These are phyloP conservation scores for Plasmodium fragile DNA, from an alignment of 169 alveolate species.

Conservation along the genomic window DNA sequence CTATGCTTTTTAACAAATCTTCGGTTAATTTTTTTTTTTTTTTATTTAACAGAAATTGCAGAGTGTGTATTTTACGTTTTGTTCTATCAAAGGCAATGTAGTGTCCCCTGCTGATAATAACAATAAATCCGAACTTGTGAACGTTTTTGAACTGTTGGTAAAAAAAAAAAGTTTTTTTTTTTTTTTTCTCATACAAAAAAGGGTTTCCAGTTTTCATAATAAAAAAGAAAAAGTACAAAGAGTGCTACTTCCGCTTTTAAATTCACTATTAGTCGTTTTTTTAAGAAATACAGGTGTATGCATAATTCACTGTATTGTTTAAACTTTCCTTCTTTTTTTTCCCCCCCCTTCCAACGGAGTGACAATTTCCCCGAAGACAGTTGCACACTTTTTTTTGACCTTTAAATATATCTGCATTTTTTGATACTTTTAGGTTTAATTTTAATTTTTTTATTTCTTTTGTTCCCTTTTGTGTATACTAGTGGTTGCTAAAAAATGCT, in stretches of 20 bases:
- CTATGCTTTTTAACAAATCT: constrained; percentile 4
- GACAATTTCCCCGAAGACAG: background rate
- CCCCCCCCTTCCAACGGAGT: background rate
- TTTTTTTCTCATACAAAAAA: constrained; percentile 20
- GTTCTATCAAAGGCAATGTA: constrained; percentile 15
- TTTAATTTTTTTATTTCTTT: background rate
- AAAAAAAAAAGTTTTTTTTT: background rate
- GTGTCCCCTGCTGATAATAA: background rate
- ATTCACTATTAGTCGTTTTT: background rate
- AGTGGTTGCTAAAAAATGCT: background rate
- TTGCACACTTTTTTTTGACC: constrained; percentile 12
- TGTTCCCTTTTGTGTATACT: background rate
- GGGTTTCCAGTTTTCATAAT: background rate
- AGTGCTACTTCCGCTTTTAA: background rate
- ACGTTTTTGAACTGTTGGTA: background rate
- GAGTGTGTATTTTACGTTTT: constrained; percentile 19
- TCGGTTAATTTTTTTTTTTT: constrained; percentile 17
- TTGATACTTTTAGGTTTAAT: background rate
- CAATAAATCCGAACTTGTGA: background rate
- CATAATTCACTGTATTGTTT: background rate
- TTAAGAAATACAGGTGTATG: background rate
- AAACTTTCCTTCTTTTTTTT: background rate
- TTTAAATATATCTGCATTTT: background rate
- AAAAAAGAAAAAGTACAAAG: constrained; percentile 25
- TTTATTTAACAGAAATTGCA: background rate